Percentiles rank a stretch among this genome's conserved stretches.
Evolutionary conservation across 2,329 filamentous ascomycete genomes (phyloP).

Genomic region (Tolypocladium cylindrosporum): DNA sequence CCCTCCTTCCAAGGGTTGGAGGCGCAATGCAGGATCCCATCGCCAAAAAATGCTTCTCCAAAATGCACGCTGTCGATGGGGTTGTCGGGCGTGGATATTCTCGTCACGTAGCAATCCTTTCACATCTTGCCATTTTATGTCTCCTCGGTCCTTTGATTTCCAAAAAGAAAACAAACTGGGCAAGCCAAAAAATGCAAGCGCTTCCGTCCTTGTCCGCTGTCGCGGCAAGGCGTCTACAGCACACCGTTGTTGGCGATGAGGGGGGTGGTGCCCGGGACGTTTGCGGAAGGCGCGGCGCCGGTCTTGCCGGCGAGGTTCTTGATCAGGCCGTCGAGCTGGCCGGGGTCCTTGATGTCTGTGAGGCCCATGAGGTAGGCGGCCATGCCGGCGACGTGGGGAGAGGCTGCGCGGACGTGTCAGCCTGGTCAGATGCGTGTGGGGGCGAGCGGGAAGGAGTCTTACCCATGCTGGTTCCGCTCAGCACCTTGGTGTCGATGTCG

Average conservation of each 20-base stretch:
- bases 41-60: neutral
- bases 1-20: neutral
- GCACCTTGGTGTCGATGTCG: slow-evolving; percentile 30
- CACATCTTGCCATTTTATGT: neutral
- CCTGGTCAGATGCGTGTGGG: neutral
- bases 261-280: slow-evolving; percentile 33
- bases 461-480: slow-evolving; percentile 51
- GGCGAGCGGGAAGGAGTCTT: slow-evolving; percentile 5
- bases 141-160: neutral
- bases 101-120: neutral
- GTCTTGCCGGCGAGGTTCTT: slow-evolving; percentile 39
- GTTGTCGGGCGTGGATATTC: neutral
- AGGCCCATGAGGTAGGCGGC: slow-evolving; percentile 57
- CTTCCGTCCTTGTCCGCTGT: neutral
- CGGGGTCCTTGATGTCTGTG: slow-evolving; percentile 33
- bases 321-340: slow-evolving; percentile 34
- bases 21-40: neutral
- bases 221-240: neutral
- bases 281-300: slow-evolving; percentile 31
- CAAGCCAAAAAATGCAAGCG: neutral
- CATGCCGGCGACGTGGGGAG: slow-evolving; percentile 57
- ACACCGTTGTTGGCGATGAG: slow-evolving; percentile 49
- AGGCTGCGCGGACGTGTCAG: slow-evolving; percentile 27
- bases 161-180: neutral
- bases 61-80: neutral